Conservation (phyloP, 2,329 filamentous ascomycete genomes). For the Talaromyces sp. region DNA sequence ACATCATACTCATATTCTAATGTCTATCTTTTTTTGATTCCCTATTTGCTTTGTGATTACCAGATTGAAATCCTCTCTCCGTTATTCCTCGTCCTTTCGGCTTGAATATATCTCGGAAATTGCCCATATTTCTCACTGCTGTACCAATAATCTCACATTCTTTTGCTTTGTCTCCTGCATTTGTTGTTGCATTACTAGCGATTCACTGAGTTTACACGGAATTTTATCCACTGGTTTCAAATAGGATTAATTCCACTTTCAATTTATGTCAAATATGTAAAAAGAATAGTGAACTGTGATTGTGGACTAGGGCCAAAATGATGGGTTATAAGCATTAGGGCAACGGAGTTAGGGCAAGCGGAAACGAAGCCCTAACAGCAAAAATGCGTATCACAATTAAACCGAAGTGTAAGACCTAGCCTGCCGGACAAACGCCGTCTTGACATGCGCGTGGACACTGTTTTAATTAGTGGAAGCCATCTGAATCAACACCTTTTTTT, state of each 20-base stretch:
- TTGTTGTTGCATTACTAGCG: slow-evolving; percentile 2
- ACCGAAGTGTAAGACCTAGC: neutral
- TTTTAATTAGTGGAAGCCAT: neutral
- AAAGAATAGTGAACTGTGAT: too few relatives aligned
- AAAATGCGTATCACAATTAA: neutral
- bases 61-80: neutral
- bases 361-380: neutral
- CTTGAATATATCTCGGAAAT: slow-evolving; percentile 11
- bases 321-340: neutral
- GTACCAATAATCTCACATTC: neutral
- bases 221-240: neutral
- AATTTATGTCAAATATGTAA: too few relatives aligned
- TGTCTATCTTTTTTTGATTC: slow-evolving; percentile 13
- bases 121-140: neutral
- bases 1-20: slow-evolving; percentile 3
- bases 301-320: too few relatives aligned
- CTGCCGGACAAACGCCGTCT: neutral
- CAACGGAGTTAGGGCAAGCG: neutral
- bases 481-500: neutral
- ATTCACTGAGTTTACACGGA: neutral
- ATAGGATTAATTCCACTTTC: neutral
- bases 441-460: neutral
- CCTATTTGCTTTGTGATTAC: neutral
- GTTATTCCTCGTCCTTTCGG: neutral
- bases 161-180: neutral